Evolutionary conservation across 192 early-diverging fungal species (phyloP).

Genomic region (Backusella psychrophila): DNA sequence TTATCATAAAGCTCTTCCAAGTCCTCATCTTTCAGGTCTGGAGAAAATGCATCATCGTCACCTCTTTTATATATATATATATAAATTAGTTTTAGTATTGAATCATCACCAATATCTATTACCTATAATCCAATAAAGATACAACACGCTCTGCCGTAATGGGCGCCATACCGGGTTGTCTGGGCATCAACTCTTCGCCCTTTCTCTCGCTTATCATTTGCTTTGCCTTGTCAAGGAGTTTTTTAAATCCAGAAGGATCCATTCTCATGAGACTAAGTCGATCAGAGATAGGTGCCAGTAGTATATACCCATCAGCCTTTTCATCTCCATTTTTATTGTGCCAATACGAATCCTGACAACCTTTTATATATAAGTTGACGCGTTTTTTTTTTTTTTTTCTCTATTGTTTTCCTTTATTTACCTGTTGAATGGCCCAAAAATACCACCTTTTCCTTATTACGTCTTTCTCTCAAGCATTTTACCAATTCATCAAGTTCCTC

Average conservation of each 20-base stretch:
- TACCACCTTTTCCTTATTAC: conserved; percentile 33
- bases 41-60: conserved; percentile 21
- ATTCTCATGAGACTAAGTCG: conserved; percentile 27
- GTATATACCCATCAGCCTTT: conserved; percentile 29
- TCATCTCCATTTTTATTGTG: conserved; percentile 28
- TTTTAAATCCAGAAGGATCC: conserved; percentile 9
- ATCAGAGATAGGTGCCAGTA: conserved; percentile 45
- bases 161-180: conserved; percentile 27
- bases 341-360: conserved; percentile 35
- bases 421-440: conserved; percentile 50
- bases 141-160: conserved; percentile 41
- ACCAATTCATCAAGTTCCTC: conserved; percentile 38
- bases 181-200: conserved; percentile 37
- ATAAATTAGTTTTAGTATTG: too few species aligned
- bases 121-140: conserved; percentile 36
- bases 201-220: conserved; percentile 37
- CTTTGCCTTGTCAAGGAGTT: conserved; percentile 32
- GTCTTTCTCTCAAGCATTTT: conserved; percentile 21
- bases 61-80: neutral
- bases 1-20: conserved; percentile 3
- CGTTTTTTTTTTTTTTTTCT: neutral
- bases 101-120: neutral
- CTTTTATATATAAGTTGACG: neutral
- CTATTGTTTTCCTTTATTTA: neutral
- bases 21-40: conserved; percentile 10